A percentile compares a stretch with the other conserved stretches of the same genome.
Conservation (phyloP, 2,329 filamentous ascomycete genomes). For the Coniochaeta pulveracea region DNA sequence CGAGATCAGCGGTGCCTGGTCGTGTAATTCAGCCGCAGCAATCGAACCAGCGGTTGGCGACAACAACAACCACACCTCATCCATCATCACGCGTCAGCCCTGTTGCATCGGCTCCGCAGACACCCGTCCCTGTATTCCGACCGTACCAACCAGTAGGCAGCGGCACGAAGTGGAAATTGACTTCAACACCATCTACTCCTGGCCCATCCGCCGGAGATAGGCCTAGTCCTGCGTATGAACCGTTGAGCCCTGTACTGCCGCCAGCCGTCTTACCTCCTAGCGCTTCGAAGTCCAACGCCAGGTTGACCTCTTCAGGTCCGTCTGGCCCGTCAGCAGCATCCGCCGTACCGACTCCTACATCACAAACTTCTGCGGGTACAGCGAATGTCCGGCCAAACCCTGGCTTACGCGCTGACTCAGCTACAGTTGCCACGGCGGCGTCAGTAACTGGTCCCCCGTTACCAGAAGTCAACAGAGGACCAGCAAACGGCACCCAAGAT, state of each 20-base stretch:
- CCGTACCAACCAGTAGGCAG: slow-evolving; percentile 14
- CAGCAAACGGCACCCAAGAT: no score
- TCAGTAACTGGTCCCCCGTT: no score
- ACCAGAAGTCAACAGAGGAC: no score
- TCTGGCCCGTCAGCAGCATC: no score
- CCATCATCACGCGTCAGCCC: slow-evolving; percentile 18
- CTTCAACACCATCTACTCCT: slow-evolving; percentile 48
- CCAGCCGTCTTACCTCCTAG: slow-evolving; percentile 17
- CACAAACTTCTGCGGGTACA: no score
- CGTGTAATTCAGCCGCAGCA: slow-evolving; percentile 12
- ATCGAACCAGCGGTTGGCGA: slow-evolving; percentile 7
- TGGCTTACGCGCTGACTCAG: no score
- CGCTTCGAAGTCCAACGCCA: no score
- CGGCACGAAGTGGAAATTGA: slow-evolving; percentile 49
- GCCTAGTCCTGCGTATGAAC: slow-evolving; percentile 44
- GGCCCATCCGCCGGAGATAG: slow-evolving; percentile 24
- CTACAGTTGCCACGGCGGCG: no score
- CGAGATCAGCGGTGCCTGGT: slow-evolving; percentile 11
- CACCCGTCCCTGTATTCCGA: slow-evolving; percentile 9
- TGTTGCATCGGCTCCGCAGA: slow-evolving; percentile 10
- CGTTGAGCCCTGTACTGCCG: slow-evolving; percentile 41
- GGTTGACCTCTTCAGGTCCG: no score
- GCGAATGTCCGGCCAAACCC: no score
- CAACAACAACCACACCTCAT: slow-evolving; percentile 9
- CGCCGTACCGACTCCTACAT: no score